Percentiles rank a stretch among this genome's conserved stretches.
Conservation (phyloP, 495 filamentous ascomycete species). For the Aspergillus kassunensis region DNA sequence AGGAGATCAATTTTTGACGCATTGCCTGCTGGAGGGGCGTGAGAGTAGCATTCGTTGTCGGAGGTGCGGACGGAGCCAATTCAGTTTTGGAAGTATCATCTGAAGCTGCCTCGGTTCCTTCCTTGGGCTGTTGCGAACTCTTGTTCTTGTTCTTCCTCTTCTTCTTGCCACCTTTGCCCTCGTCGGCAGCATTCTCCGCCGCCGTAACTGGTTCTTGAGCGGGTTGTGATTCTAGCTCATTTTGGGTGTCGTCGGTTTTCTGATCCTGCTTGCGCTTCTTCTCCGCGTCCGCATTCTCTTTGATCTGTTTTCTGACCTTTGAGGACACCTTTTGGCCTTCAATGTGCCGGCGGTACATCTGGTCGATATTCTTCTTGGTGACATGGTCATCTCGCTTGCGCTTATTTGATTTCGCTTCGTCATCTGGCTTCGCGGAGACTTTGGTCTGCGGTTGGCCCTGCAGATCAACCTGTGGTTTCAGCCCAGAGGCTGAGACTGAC, state of each 20-base stretch:
- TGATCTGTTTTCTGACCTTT: constrained; percentile 20
- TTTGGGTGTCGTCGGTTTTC: constrained; percentile 10
- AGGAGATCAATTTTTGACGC: constrained; percentile 86
- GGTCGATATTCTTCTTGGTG: constrained; percentile 66
- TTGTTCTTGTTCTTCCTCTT: constrained; percentile 40
- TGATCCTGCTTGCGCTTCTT: constrained; percentile 45
- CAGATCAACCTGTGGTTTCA: constrained; percentile 64
- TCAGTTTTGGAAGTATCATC: constrained; percentile 22
- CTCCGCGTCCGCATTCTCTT: constrained; percentile 25
- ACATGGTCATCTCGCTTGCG: constrained; percentile 56
- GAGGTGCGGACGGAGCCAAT: constrained; percentile 29
- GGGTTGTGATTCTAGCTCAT: constrained; percentile 18
- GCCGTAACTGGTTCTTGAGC: constrained; percentile 17
- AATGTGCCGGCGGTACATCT: constrained; percentile 74
- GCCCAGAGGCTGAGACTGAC: constrained; percentile 65
- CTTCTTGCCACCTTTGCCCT: constrained; percentile 22
- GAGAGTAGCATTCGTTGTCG: constrained; percentile 49
- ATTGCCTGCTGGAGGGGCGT: constrained; percentile 91
- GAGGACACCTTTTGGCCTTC: constrained; percentile 50
- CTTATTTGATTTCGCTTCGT: constrained; percentile 38
- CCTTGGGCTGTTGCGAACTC: constrained; percentile 28
- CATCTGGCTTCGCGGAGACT: constrained; percentile 26
- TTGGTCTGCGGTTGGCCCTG: constrained; percentile 26
- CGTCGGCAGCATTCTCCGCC: constrained; percentile 14
- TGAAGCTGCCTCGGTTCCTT: constrained; percentile 11